Conservation (phyloP, 495 filamentous ascomycete species). For the Xanthoparmelia taractica region DNA sequence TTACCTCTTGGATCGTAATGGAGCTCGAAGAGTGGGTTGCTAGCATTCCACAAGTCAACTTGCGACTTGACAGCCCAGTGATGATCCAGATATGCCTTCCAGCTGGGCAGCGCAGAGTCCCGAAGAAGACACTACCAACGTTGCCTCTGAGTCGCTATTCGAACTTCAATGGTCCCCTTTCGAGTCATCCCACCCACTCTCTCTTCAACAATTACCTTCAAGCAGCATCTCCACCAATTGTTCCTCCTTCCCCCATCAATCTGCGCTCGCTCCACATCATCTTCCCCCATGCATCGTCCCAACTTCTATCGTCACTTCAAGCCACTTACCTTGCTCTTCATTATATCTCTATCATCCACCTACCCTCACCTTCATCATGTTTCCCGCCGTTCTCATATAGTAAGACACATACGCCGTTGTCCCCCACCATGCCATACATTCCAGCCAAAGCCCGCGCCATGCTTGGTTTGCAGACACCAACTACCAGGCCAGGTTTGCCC, state of each 20-base stretch:
- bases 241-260: not conserved
- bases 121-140: not conserved
- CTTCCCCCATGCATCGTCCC: slow-evolving; percentile 17
- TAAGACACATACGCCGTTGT: not conserved
- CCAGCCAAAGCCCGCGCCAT: slow-evolving; percentile 16
- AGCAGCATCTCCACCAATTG: not conserved
- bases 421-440: slow-evolving; percentile 1
- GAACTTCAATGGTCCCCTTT: not conserved
- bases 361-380: slow-evolving; percentile 2
- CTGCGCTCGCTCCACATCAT: slow-evolving; percentile 13
- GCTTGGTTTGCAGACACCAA: slow-evolving; percentile 5
- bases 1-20: slow-evolving; percentile 7
- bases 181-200: not conserved
- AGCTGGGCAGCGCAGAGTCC: not conserved
- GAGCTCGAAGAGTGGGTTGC: slow-evolving; percentile 5
- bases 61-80: slow-evolving; percentile 12
- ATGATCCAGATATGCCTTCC: slow-evolving; percentile 5
- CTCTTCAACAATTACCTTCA: not conserved
- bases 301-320: slow-evolving; percentile 19
- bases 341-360: slow-evolving; percentile 10
- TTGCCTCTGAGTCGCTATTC: slow-evolving; percentile 6
- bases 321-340: slow-evolving; percentile 19
- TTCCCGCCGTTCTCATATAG: not conserved
- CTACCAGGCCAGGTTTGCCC: slow-evolving; percentile 12
- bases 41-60: not conserved